These are phyloP conservation scores for Penicillium carneum DNA, from an alignment of 2,329 filamentous ascomycete genomes.

Conservation along the genomic window DNA sequence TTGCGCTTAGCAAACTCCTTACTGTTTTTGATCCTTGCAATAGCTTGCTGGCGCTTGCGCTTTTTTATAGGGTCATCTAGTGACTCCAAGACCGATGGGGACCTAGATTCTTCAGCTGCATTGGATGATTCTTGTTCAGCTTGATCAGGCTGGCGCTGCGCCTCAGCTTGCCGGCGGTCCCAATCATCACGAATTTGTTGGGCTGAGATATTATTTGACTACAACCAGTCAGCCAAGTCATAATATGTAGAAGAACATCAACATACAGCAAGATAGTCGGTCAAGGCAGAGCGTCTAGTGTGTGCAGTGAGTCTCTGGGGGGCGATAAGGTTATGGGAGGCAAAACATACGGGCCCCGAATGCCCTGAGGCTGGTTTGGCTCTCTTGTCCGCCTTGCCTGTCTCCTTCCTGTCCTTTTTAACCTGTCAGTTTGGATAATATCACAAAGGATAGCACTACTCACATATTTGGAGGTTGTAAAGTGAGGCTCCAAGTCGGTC, in stretches of 20 bases:
- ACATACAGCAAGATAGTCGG: slow-evolving; percentile 70
- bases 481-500: slow-evolving; percentile 4
- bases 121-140: slow-evolving; percentile 38
- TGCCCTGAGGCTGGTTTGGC: slow-evolving; percentile 34
- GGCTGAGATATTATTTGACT: slow-evolving; percentile 72
- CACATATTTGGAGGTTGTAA: slow-evolving; percentile 6
- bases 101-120: slow-evolving; percentile 50
- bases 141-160: slow-evolving; percentile 50
- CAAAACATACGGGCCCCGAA: slow-evolving; percentile 55
- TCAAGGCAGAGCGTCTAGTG: slow-evolving; percentile 67
- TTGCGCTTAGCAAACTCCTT: slow-evolving; percentile 59
- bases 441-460: not conserved
- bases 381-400: slow-evolving; percentile 29
- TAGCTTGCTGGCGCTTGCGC: slow-evolving; percentile 63
- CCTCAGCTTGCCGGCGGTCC: slow-evolving; percentile 60
- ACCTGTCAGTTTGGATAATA: slow-evolving; percentile 1
- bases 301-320: slow-evolving; percentile 27
- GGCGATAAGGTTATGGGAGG: not conserved
- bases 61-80: slow-evolving; percentile 58
- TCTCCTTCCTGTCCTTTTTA: slow-evolving; percentile 42
- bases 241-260: not conserved
- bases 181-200: slow-evolving; percentile 68
- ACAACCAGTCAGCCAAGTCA: not conserved
- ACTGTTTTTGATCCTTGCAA: slow-evolving; percentile 58
- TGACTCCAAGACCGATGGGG: slow-evolving; percentile 23